A percentile compares a stretch with the other conserved stretches of the same genome.
These are phyloP conservation scores for Leptographium procerum DNA, from an alignment of 2,329 filamentous ascomycete genomes.

Conservation along the genomic window DNA sequence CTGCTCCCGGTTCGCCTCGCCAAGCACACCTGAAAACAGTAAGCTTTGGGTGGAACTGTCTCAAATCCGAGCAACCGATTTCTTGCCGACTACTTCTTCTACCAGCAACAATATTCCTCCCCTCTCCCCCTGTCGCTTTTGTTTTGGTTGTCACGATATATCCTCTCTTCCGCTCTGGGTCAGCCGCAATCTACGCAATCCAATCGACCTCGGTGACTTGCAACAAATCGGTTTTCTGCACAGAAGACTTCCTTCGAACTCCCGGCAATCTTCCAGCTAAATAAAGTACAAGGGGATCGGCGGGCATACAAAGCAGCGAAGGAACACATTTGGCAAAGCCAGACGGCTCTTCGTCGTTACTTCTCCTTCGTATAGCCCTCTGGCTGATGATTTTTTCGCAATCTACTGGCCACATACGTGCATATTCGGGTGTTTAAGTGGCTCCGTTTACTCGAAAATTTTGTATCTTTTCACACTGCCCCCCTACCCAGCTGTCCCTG, in stretches of 20 bases:
- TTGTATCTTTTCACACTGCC: not conserved
- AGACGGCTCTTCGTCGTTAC: not conserved
- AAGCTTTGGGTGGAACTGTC: not conserved
- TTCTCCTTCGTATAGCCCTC: not conserved
- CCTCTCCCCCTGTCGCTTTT: not conserved
- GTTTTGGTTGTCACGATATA: not conserved
- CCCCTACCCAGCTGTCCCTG: not conserved
- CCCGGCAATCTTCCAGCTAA: not conserved
- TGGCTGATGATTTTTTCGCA: not conserved
- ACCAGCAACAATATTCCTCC: not conserved
- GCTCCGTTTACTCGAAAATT: not conserved
- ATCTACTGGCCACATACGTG: not conserved
- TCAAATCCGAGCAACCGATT: not conserved
- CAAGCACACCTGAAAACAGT: not conserved
- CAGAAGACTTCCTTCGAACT: not conserved
- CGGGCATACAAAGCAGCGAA: not conserved
- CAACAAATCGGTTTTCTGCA: not conserved
- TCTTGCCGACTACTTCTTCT: not conserved
- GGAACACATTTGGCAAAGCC: not conserved
- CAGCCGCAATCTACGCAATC: not conserved
- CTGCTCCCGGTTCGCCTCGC: not conserved
- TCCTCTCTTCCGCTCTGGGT: not conserved
- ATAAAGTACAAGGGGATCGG: not conserved
- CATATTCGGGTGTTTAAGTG: not conserved
- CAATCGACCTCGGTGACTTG: not conserved